A percentile compares a stretch with the other conserved stretches of the same genome.
Evolutionary conservation across 169 alveolate species (phyloP).

Genomic region (Plasmodium cynomolgi): DNA sequence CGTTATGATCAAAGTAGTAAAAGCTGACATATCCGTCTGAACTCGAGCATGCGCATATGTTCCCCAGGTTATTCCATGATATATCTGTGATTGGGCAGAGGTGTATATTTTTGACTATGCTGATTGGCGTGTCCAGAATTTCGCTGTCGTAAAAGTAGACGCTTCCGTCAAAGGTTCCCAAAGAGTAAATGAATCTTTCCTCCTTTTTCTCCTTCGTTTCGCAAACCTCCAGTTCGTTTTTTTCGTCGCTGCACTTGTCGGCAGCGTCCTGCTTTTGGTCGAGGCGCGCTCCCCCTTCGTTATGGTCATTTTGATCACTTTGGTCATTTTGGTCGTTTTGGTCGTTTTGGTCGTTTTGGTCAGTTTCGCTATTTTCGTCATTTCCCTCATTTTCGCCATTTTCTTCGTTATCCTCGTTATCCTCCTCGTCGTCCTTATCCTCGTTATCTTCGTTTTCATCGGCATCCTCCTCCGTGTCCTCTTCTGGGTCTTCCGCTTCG

Average conservation of each 20-base stretch:
- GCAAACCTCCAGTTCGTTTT: constrained; percentile 68
- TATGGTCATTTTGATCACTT: background rate
- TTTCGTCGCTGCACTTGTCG: constrained; percentile 14
- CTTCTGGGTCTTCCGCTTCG: constrained; percentile 41
- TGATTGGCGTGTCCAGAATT: constrained; percentile 89
- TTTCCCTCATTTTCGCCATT: constrained; percentile 11
- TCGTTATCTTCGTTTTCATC: constrained; percentile 15
- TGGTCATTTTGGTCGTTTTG: background rate
- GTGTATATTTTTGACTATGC: constrained; percentile 93
- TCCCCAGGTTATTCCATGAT: constrained; percentile 94
- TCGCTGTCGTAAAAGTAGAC: constrained; percentile 90
- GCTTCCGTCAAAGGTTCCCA: constrained; percentile 91
- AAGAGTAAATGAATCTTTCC: constrained; percentile 87
- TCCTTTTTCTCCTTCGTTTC: constrained; percentile 83
- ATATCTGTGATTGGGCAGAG: constrained; percentile 94
- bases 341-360: background rate
- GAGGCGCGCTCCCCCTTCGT: constrained; percentile 32
- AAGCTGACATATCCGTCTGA: constrained; percentile 94
- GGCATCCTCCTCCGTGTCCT: constrained; percentile 12
- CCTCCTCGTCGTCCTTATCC: constrained; percentile 8
- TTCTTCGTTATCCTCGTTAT: constrained; percentile 14
- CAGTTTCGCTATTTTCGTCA: background rate
- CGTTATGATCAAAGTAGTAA: constrained; percentile 87
- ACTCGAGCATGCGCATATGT: constrained; percentile 91
- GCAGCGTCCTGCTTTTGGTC: constrained; percentile 17